These are phyloP conservation scores for Cercospora nicotianae DNA, from an alignment of 2,329 filamentous ascomycete species.

Conservation along the genomic window DNA sequence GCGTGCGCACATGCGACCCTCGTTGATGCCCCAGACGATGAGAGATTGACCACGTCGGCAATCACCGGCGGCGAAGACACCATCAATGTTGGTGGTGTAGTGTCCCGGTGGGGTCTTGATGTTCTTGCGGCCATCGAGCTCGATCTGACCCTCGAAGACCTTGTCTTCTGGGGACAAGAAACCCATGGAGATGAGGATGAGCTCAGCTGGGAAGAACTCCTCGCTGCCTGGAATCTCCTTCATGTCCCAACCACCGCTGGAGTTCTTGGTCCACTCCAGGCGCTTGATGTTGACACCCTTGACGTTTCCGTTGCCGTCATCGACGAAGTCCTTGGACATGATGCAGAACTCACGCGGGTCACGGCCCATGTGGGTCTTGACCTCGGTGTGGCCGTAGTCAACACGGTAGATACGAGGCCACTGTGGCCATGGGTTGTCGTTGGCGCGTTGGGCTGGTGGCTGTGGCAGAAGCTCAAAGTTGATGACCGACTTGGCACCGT, in stretches of 20 bases:
- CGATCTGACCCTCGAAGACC: slow-evolving; percentile 80
- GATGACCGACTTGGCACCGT: slow-evolving; percentile 91
- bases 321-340: slow-evolving; percentile 96
- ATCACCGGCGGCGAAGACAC: slow-evolving; percentile 91
- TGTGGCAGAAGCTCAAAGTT: slow-evolving; percentile 96
- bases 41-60: slow-evolving; percentile 92
- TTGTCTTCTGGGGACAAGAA: slow-evolving; percentile 93
- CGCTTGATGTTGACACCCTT: slow-evolving; percentile 95
- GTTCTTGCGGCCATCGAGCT: slow-evolving; percentile 91
- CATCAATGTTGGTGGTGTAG: slow-evolving; percentile 83
- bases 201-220: slow-evolving; percentile 93
- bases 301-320: slow-evolving; percentile 81
- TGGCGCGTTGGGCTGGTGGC: slow-evolving; percentile 83
- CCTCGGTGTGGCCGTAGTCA: slow-evolving; percentile 96
- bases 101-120: slow-evolving; percentile 88
- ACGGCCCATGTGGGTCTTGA: slow-evolving; percentile 93
- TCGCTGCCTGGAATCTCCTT: slow-evolving; percentile 92
- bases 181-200: slow-evolving; percentile 94
- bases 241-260: slow-evolving; percentile 95
- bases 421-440: slow-evolving; percentile 96
- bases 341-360: slow-evolving; percentile 97
- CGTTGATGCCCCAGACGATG: slow-evolving; percentile 98
- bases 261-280: slow-evolving; percentile 92
- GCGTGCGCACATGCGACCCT: slow-evolving; percentile 87
- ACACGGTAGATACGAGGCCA: slow-evolving; percentile 98